phyloP scores from a whole-genome alignment of 495 filamentous ascomycete genomes.

The Rhypophila decipiens region DNA sequence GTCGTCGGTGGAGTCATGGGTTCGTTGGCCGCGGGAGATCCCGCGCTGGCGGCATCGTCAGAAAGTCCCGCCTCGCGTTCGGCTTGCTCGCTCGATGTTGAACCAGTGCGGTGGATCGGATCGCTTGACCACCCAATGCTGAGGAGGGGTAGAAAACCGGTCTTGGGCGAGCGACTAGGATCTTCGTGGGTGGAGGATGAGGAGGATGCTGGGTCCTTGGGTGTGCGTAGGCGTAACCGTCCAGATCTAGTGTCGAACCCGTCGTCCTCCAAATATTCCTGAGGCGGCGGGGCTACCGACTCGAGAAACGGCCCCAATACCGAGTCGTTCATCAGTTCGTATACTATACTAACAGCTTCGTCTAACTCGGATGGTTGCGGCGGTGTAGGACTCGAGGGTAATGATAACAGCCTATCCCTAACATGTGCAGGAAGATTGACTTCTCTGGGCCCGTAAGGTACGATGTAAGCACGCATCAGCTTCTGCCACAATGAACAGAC shows the following conservation, averaged over 20 bases:
- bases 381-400: constrained; percentile 55
- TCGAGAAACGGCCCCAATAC: constrained; percentile 81
- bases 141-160: constrained; percentile 38
- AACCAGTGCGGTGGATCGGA: constrained; percentile 28
- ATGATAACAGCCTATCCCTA: constrained; percentile 68
- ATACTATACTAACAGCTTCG: constrained; percentile 83
- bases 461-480: constrained; percentile 67
- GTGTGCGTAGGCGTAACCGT: constrained; percentile 32
- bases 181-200: constrained; percentile 23
- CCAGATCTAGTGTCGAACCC: constrained; percentile 31
- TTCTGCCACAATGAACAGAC: constrained; percentile 67
- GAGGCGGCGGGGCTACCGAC: constrained; percentile 37
- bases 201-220: constrained; percentile 20
- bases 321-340: constrained; percentile 95
- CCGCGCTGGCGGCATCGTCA: constrained; percentile 46
- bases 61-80: constrained; percentile 35
- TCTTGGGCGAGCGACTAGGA: constrained; percentile 35
- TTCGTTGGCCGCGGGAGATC: constrained; percentile 47
- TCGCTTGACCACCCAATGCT: constrained; percentile 32
- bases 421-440: constrained; percentile 88
- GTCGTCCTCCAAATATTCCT: constrained; percentile 22
- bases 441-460: constrained; percentile 74
- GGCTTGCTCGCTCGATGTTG: constrained; percentile 26
- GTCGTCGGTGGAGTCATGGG: constrained; percentile 89
- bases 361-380: constrained; percentile 75